Conservation (phyloP, 2,329 filamentous ascomycete species). For the Westerdykella aurantiaca region DNA sequence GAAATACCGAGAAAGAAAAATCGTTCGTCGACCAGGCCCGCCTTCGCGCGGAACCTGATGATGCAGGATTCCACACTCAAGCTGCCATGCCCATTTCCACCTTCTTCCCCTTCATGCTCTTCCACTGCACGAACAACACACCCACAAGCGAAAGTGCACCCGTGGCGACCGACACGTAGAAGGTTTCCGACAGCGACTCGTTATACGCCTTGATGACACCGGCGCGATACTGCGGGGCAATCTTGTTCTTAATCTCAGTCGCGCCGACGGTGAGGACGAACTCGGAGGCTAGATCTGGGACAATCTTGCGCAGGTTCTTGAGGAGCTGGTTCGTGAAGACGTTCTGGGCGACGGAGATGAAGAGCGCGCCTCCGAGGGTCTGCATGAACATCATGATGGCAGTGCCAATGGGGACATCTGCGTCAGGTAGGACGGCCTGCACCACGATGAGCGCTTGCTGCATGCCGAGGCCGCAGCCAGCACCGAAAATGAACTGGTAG, state of each 20-base stretch:
- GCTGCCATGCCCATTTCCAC: slow-evolving; percentile 34
- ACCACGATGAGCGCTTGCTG: slow-evolving; percentile 45
- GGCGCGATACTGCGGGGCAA: slow-evolving; percentile 47
- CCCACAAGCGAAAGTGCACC: slow-evolving; percentile 52
- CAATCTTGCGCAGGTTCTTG: slow-evolving; percentile 32
- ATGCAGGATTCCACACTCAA: background rate
- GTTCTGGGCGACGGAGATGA: slow-evolving; percentile 47
- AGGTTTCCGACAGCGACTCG: slow-evolving; percentile 52
- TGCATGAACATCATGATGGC: slow-evolving; percentile 46
- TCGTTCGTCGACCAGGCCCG: no score
- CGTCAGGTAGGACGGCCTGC: slow-evolving; percentile 40
- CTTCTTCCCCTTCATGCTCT: slow-evolving; percentile 57
- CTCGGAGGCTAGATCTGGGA: slow-evolving; percentile 39
- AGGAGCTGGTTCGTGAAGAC: slow-evolving; percentile 47
- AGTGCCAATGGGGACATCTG: slow-evolving; percentile 44
- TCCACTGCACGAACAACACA: slow-evolving; percentile 56
- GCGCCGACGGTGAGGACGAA: slow-evolving; percentile 47
- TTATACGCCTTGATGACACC: slow-evolving; percentile 61
- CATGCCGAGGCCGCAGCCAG: slow-evolving; percentile 46
- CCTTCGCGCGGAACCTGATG: no score
- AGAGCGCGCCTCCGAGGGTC: slow-evolving; percentile 45
- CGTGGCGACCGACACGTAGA: slow-evolving; percentile 55
- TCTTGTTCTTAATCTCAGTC: slow-evolving; percentile 53
- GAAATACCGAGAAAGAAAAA: no score
- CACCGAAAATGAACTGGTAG: slow-evolving; percentile 37